Evolutionary conservation across 2,329 filamentous ascomycete genomes (phyloP).

Genomic region (Penicillium sp.): DNA sequence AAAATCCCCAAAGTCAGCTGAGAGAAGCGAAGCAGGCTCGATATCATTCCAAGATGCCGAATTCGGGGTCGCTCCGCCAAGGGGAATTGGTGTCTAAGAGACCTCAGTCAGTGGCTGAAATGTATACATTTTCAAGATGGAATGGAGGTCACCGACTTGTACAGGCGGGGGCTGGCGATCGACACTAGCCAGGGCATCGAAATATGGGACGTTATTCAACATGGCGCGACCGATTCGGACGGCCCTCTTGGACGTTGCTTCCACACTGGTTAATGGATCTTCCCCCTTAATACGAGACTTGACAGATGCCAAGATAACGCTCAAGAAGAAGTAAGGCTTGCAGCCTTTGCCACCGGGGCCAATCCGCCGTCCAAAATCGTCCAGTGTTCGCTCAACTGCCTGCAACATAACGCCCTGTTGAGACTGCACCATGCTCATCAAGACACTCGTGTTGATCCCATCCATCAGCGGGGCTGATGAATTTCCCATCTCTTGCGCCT

Average conservation of each 20-base stretch:
- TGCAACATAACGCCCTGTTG: constrained; percentile 32
- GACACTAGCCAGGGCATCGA: constrained; percentile 17
- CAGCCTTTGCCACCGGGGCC: constrained; percentile 26
- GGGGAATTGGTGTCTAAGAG: constrained; percentile 12
- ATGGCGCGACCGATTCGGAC: constrained; percentile 26
- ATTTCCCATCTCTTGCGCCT: constrained; percentile 27
- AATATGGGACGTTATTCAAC: constrained; percentile 24
- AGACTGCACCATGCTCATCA: constrained; percentile 33
- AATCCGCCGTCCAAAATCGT: constrained; percentile 31
- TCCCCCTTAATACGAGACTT: constrained; percentile 33
- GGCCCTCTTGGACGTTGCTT: constrained; percentile 20
- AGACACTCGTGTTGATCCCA: constrained; percentile 20
- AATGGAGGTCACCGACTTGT: background rate
- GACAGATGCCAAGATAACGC: constrained; percentile 30
- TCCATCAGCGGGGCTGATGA: constrained; percentile 16
- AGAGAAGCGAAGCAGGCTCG: constrained; percentile 25
- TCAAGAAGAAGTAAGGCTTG: constrained; percentile 33
- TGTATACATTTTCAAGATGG: background rate
- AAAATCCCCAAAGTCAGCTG: constrained; percentile 22
- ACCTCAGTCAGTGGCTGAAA: background rate
- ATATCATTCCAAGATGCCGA: constrained; percentile 22
- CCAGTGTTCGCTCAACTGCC: constrained; percentile 29
- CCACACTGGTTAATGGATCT: constrained; percentile 27
- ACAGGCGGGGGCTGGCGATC: constrained; percentile 21
- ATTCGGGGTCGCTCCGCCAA: constrained; percentile 12